Evolutionary conservation across 352 stramenopile species (phyloP).

Genomic region (Phytophthora pluvialis): DNA sequence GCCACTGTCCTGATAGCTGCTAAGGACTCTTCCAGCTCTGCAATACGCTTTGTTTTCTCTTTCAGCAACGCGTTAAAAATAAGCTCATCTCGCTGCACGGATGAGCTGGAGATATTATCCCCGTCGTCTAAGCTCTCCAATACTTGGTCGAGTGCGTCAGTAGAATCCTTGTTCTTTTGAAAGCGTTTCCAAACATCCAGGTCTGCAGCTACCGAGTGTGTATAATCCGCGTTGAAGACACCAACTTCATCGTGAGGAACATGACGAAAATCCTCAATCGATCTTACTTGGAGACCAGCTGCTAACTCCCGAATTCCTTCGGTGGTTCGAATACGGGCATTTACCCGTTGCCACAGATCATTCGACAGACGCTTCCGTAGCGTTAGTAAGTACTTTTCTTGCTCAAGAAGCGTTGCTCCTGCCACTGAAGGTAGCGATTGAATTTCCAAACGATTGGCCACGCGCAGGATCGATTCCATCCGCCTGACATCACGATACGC

Average conservation of each 20-base stretch:
- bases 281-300: constrained; percentile 43
- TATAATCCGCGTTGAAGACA: constrained; percentile 18
- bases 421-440: constrained; percentile 35
- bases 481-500: constrained; percentile 46
- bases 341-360: constrained; percentile 53
- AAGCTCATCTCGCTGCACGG: constrained; percentile 44
- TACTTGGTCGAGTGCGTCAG: constrained; percentile 14
- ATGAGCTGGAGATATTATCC: constrained; percentile 28
- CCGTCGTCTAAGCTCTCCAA: constrained; percentile 28
- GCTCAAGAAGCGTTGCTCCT: constrained; percentile 57
- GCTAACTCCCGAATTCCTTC: constrained; percentile 50
- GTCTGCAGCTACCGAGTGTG: constrained; percentile 13
- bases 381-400: constrained; percentile 55
- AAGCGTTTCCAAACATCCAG: constrained; percentile 36
- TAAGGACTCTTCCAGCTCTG: constrained; percentile 55
- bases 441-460: constrained; percentile 49
- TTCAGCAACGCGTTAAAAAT: constrained; percentile 57
- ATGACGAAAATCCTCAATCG: constrained; percentile 52
- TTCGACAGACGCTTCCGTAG: constrained; percentile 40
- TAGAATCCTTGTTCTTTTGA: constrained; percentile 33
- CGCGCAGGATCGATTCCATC: constrained; percentile 54
- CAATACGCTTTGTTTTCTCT: constrained; percentile 67
- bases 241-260: constrained; percentile 38
- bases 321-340: constrained; percentile 39
- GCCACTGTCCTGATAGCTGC: constrained; percentile 53